phyloP scores from a whole-genome alignment of 345 rosid species.

The Leavenworthia alabamica region DNA sequence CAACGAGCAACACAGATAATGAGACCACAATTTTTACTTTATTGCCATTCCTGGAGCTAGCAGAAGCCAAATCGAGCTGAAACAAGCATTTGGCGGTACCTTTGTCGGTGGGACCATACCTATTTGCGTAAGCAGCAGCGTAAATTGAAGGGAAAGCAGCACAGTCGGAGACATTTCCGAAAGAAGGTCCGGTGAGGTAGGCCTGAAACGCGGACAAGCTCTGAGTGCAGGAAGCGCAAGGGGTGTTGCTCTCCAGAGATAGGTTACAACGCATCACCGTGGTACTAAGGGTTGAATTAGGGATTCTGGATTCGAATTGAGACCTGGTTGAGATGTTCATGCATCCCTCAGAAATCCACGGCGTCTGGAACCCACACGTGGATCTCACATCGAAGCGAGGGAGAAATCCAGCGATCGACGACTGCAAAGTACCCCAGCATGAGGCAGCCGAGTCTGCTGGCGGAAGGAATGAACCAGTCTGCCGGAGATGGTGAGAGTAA shows the following conservation, averaged over 20 bases:
- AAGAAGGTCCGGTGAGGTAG: constrained; percentile 37
- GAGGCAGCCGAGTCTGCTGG: constrained; percentile 51
- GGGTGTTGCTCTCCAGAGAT: constrained; percentile 55
- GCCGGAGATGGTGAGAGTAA: constrained; percentile 51
- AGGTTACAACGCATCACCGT: constrained; percentile 50
- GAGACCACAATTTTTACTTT: constrained; percentile 33
- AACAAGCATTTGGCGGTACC: constrained; percentile 69
- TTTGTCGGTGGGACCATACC: constrained; percentile 56
- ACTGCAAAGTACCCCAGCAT: constrained; percentile 58
- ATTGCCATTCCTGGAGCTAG: constrained; percentile 13
- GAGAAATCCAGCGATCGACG: constrained; percentile 26
- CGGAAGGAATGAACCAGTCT: constrained; percentile 50
- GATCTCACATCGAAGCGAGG: constrained; percentile 50
- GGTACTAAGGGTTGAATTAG: constrained; percentile 26
- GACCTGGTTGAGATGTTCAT: constrained; percentile 62
- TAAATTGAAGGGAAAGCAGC: constrained; percentile 52
- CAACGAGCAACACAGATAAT: constrained; percentile 25
- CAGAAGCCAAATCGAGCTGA: constrained; percentile 29
- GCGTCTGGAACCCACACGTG: constrained; percentile 60
- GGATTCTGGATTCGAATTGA: constrained; percentile 43
- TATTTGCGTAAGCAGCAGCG: constrained; percentile 59
- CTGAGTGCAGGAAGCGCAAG: constrained; percentile 65
- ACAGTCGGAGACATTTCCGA: constrained; percentile 67
- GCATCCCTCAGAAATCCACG: constrained; percentile 75
- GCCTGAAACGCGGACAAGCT: constrained; percentile 47